A percentile compares a stretch with the other conserved stretches of the same genome.
Evolutionary conservation across 1,284 basidiomycete genomes (phyloP).

Genomic region (Takashimella tepidaria): DNA sequence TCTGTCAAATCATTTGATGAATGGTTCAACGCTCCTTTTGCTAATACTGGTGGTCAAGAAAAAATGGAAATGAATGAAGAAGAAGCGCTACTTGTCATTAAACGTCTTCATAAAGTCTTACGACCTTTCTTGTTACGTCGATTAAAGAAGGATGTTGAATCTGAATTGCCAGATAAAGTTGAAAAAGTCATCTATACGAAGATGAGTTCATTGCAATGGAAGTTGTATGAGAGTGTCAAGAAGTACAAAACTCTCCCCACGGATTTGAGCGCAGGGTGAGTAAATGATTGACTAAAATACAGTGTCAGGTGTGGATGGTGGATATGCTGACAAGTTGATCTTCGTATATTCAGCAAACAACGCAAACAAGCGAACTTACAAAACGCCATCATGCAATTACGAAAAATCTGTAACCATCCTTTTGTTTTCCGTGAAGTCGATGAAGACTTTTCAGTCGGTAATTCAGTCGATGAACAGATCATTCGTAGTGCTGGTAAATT

Average conservation of each 20-base stretch:
- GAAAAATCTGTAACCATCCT: slow-evolving; percentile 98
- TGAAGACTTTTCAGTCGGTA: slow-evolving; percentile 52
- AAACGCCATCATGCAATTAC: slow-evolving; percentile 98
- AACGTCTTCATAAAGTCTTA: slow-evolving; percentile 94
- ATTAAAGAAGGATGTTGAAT: slow-evolving; percentile 98
- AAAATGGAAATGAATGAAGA: slow-evolving; percentile 99
- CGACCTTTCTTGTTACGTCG: slow-evolving; percentile 89
- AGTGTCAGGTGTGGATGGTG: neutral
- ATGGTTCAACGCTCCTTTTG: slow-evolving; percentile 99
- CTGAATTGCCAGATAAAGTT: slow-evolving; percentile 96
- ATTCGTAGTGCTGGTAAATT: slow-evolving; percentile 89
- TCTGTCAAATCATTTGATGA: slow-evolving; percentile 99
- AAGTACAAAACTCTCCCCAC: slow-evolving; percentile 58
- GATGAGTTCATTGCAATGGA: slow-evolving; percentile 91
- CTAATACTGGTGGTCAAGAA: slow-evolving; percentile 86
- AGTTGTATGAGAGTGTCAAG: slow-evolving; percentile 87
- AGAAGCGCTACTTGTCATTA: slow-evolving; percentile 95
- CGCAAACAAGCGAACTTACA: slow-evolving; percentile 56
- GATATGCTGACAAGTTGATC: slow-evolving; percentile 15
- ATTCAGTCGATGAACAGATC: slow-evolving; percentile 73
- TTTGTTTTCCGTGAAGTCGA: slow-evolving; percentile 96
- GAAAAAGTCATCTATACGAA: slow-evolving; percentile 98
- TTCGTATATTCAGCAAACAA: slow-evolving; percentile 40
- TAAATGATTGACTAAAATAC: neutral
- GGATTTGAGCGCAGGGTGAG: slow-evolving; percentile 35